phyloP scores from a whole-genome alignment of 257 asterid genomes.

The Fraxinus cuspidata region DNA sequence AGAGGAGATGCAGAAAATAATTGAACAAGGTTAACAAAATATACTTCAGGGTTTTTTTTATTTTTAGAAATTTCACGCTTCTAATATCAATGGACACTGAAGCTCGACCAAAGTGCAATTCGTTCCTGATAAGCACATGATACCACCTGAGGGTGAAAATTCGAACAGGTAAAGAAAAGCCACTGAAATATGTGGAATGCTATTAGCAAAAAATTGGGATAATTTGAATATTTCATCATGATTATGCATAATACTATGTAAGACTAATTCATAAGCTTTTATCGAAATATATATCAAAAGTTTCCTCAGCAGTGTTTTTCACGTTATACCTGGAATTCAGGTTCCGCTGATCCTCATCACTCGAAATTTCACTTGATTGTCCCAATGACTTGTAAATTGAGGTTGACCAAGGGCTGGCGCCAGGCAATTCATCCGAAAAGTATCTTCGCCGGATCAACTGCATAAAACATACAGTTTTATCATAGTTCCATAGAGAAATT shows the following conservation, averaged over 20 bases:
- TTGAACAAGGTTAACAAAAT: background rate
- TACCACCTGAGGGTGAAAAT: too few species aligned
- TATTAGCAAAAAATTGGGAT: background rate
- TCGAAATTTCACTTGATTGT: conserved; percentile 65
- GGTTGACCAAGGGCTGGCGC: conserved; percentile 66
- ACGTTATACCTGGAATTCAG: conserved; percentile 52
- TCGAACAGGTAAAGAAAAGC: background rate
- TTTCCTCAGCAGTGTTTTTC: background rate
- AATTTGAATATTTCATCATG: too few species aligned
- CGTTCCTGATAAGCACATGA: background rate
- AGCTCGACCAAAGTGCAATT: background rate
- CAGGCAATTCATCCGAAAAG: conserved; percentile 89
- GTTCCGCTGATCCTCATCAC: conserved; percentile 68
- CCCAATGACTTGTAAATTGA: conserved; percentile 44
- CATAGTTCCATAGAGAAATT: conserved; percentile 1
- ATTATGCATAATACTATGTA: background rate
- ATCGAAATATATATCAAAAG: background rate
- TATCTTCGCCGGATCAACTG: conserved; percentile 96
- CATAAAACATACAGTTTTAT: conserved; percentile 28
- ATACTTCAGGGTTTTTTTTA: background rate
- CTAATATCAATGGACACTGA: background rate
- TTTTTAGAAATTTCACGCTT: background rate
- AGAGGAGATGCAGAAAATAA: conserved; percentile 2
- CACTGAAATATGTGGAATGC: background rate
- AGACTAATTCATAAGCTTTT: background rate